Percentiles rank a stretch among this genome's conserved stretches.
phyloP scores from a whole-genome alignment of 805 yeast genomes.

The Torulaspora maleeae region DNA sequence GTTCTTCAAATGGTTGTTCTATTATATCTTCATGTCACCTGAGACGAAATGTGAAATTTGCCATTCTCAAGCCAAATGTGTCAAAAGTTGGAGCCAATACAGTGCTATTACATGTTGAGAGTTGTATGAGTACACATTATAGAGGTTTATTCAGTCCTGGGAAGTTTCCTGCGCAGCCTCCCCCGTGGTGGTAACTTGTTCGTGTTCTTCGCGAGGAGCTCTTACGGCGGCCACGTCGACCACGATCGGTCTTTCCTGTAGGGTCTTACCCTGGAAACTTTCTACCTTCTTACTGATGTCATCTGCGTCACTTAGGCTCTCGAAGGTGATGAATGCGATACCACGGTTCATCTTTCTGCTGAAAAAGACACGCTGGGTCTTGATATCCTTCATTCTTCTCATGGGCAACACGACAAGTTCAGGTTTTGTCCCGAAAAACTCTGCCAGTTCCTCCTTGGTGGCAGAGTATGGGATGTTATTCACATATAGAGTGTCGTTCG shows the following conservation, averaged over 20 bases:
- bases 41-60: background rate
- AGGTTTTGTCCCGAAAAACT: slow-evolving; percentile 47
- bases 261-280: slow-evolving; percentile 58
- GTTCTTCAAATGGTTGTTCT: background rate
- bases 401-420: slow-evolving; percentile 51
- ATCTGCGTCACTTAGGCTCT: slow-evolving; percentile 37
- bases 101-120: slow-evolving; percentile 4
- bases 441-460: slow-evolving; percentile 51
- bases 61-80: background rate
- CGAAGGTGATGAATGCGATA: slow-evolving; percentile 56
- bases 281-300: slow-evolving; percentile 63
- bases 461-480: slow-evolving; percentile 61
- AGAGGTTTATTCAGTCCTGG: slow-evolving; percentile 1
- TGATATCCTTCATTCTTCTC: slow-evolving; percentile 32
- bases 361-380: slow-evolving; percentile 35
- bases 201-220: slow-evolving; percentile 33
- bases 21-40: background rate
- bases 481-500: slow-evolving; percentile 53
- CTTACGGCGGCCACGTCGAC: slow-evolving; percentile 63
- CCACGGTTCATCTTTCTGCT: slow-evolving; percentile 46
- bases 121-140: slow-evolving; percentile 2
- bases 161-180: background rate
- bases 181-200: background rate
- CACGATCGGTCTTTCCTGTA: slow-evolving; percentile 60
- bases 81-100: background rate